A percentile compares a stretch with the other conserved stretches of the same genome.
Conservation (phyloP, 306 rosid genomes). For the Vigna reflexopilosa region DNA sequence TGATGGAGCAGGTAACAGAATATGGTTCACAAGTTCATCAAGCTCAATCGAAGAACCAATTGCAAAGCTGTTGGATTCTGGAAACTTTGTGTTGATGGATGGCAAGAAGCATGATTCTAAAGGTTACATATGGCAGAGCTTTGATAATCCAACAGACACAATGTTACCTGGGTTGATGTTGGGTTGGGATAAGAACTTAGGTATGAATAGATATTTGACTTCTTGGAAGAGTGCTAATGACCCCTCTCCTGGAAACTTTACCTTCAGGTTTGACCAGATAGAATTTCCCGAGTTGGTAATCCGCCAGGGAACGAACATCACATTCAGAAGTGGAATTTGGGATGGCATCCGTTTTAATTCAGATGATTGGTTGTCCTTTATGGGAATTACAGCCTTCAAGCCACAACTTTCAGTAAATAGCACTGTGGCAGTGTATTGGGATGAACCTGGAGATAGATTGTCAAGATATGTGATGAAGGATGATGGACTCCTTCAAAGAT, state of each 20-base stretch:
- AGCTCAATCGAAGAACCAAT: slow-evolving; percentile 26
- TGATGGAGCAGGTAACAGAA: slow-evolving; percentile 36
- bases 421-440: slow-evolving; percentile 38
- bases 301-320: slow-evolving; percentile 14
- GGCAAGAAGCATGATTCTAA: neutral
- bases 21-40: slow-evolving; percentile 38
- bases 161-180: slow-evolving; percentile 44
- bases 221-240: slow-evolving; percentile 49
- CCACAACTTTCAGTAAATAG: slow-evolving; percentile 28
- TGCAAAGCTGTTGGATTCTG: slow-evolving; percentile 40
- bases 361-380: slow-evolving; percentile 32
- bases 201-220: slow-evolving; percentile 34
- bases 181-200: slow-evolving; percentile 43
- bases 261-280: slow-evolving; percentile 26
- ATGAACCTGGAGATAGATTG: slow-evolving; percentile 39
- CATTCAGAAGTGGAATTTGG: slow-evolving; percentile 34
- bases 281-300: slow-evolving; percentile 44
- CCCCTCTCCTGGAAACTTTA: slow-evolving; percentile 45
- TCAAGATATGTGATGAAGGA: slow-evolving; percentile 30
- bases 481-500: slow-evolving; percentile 34
- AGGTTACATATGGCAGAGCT: slow-evolving; percentile 42
- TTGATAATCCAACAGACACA: slow-evolving; percentile 46
- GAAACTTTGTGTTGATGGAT: slow-evolving; percentile 46
- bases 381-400: slow-evolving; percentile 14
- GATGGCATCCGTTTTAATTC: slow-evolving; percentile 32